Evolutionary conservation across 2,329 filamentous ascomycete genomes (phyloP).

Genomic region (Ophiostoma sp.): DNA sequence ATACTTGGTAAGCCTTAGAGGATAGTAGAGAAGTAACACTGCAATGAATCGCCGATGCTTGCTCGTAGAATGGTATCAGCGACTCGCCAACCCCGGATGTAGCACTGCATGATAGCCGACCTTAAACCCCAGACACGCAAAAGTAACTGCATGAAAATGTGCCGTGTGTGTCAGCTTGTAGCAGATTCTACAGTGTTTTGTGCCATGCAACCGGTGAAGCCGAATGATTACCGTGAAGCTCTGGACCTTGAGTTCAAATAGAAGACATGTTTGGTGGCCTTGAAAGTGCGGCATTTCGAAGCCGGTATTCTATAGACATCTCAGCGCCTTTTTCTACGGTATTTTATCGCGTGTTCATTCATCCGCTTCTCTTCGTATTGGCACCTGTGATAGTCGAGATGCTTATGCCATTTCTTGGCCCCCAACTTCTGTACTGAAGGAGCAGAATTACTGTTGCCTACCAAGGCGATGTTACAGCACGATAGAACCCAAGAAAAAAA

Average conservation of each 20-base stretch:
- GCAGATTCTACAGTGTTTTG: background rate
- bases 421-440: background rate
- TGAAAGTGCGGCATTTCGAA: background rate
- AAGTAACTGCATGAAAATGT: background rate
- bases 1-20: no score
- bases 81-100: background rate
- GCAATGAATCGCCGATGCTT: no score
- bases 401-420: background rate
- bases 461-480: background rate
- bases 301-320: no score
- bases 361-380: background rate
- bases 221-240: background rate
- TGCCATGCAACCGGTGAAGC: background rate
- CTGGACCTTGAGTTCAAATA: background rate
- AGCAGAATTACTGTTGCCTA: background rate
- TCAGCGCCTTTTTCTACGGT: background rate
- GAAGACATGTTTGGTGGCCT: background rate
- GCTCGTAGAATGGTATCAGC: no score
- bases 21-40: no score
- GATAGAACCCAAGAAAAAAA: background rate
- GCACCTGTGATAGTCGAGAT: background rate
- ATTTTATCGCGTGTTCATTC: background rate
- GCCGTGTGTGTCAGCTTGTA: background rate
- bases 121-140: no score
- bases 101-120: background rate